A percentile compares a stretch with the other conserved stretches of the same genome.
Conservation (phyloP, 2,329 filamentous ascomycete genomes). For the Arthrocladium fulminans region DNA sequence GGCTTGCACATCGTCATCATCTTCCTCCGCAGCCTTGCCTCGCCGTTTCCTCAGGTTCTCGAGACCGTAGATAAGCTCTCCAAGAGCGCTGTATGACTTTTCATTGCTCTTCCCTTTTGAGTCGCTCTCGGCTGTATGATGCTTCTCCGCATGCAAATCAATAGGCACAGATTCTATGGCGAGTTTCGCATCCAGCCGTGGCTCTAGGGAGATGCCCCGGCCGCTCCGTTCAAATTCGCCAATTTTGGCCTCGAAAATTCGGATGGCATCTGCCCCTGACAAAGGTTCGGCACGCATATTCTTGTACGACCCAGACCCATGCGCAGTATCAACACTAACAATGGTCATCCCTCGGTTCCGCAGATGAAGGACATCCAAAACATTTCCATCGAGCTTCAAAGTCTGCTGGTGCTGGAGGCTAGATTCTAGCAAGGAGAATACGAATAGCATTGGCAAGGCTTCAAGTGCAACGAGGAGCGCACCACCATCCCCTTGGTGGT, state of each 20-base stretch:
- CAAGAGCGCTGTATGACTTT: constrained; percentile 18
- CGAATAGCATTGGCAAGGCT: constrained; percentile 58
- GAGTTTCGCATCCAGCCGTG: background rate
- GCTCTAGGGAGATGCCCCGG: too few species aligned
- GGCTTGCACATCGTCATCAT: constrained; percentile 15
- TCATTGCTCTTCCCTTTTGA: background rate
- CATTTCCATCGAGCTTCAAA: constrained; percentile 55
- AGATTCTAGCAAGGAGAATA: constrained; percentile 46
- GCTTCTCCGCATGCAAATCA: background rate
- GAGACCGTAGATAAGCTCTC: constrained; percentile 30
- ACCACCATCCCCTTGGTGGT: background rate
- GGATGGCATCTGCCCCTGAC: background rate
- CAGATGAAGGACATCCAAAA: constrained; percentile 46
- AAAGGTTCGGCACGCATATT: constrained; percentile 17
- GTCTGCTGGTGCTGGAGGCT: constrained; percentile 43
- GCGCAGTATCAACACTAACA: constrained; percentile 46
- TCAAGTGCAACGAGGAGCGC: constrained; percentile 45
- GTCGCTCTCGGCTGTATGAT: background rate
- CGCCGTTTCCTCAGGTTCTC: constrained; percentile 33
- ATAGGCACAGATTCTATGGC: background rate
- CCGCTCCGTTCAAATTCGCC: too few species aligned
- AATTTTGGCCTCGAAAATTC: background rate
- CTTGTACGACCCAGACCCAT: constrained; percentile 43
- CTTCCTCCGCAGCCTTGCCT: constrained; percentile 11
- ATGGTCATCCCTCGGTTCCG: constrained; percentile 29